phyloP scores from a whole-genome alignment of 202 grass and related monocot genomes.

The Setaria italica region DNA sequence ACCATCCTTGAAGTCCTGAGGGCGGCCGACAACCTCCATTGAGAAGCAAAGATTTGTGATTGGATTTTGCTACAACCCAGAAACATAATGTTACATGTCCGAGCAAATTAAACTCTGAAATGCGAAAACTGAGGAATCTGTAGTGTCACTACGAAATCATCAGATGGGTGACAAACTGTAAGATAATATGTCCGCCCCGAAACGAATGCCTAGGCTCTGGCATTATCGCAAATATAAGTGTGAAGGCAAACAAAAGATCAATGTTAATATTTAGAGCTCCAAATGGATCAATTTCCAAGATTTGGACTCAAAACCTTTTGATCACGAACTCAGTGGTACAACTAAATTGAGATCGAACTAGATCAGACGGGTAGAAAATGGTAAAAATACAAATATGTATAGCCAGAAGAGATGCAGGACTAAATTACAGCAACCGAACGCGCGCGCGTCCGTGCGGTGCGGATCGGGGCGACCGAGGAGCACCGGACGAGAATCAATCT shows the following conservation, averaged over 20 bases:
- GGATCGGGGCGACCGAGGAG: neutral
- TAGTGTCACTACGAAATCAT: neutral
- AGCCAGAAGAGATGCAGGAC: neutral
- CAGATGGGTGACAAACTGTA: neutral
- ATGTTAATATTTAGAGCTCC: neutral
- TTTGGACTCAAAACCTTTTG: neutral
- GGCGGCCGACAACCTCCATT: neutral
- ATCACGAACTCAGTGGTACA: neutral
- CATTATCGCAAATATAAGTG: neutral
- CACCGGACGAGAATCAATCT: neutral
- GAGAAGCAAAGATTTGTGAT: neutral
- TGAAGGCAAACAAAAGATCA: neutral
- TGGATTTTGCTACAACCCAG: neutral
- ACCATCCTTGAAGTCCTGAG: neutral
- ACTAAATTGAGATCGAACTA: conserved; percentile 1
- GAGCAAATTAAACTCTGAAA: neutral
- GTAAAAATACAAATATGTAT: neutral
- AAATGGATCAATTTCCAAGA: neutral
- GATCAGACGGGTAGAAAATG: neutral
- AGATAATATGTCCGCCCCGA: no score
- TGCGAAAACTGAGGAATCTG: neutral
- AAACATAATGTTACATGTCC: neutral
- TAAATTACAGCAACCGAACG: neutral
- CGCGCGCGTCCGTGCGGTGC: conserved; percentile 11
- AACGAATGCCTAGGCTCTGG: neutral